These are phyloP conservation scores for Jackrogersella minutella DNA, from an alignment of 495 filamentous ascomycete species.

Conservation along the genomic window DNA sequence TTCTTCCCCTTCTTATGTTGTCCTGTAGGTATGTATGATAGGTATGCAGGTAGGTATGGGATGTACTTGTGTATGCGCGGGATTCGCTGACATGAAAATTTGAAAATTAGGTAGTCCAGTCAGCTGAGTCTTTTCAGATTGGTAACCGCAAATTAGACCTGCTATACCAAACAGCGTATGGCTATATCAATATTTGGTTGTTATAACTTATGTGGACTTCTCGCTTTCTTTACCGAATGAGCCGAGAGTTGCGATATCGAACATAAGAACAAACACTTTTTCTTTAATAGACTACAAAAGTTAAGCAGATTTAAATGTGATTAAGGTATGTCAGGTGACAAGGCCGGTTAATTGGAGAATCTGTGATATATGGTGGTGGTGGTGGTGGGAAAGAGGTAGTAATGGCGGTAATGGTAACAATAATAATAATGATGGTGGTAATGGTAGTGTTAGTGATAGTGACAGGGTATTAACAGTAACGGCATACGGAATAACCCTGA, in stretches of 20 bases:
- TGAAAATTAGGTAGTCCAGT: not conserved
- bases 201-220: constrained; percentile 1
- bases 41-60: too few species aligned
- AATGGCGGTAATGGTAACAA: constrained; percentile 2
- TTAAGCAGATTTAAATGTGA: constrained; percentile 22
- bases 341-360: constrained; percentile 26
- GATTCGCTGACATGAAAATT: constrained; percentile 17
- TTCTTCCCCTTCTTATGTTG: too few species aligned
- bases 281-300: not conserved
- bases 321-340: constrained; percentile 23
- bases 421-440: constrained; percentile 4
- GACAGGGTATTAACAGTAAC: not conserved
- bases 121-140: constrained; percentile 8
- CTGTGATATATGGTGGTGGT: constrained; percentile 9
- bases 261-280: not conserved
- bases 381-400: constrained; percentile 12
- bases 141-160: constrained; percentile 14
- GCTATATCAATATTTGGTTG: constrained; percentile 2
- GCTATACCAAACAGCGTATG: constrained; percentile 13
- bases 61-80: constrained; percentile 16
- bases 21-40: not conserved
- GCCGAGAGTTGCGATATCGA: constrained; percentile 26
- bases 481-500: constrained; percentile 11
- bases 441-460: not conserved
- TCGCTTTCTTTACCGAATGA: constrained; percentile 27